Base-by-base conservation (phyloP, 1,139 yeast species). In the Candida sp. region DNA sequence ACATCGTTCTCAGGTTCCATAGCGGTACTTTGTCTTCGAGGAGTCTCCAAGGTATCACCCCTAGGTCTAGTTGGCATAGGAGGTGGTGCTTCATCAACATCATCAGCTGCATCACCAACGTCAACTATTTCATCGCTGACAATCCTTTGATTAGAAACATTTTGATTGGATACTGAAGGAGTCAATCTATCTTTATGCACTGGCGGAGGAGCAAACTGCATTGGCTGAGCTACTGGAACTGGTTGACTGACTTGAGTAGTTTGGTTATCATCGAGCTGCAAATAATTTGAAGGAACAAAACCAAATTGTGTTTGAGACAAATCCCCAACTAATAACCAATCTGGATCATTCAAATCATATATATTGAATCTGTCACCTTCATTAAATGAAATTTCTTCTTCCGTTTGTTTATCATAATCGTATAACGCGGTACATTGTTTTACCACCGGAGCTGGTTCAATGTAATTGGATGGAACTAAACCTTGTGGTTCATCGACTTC, bases 401-500 rank as follows among this genome's bases (percentile, higher is more conserved):
- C 96, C 0, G 97, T 90, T 64, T 93, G 98, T 53, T 85, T 84
- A 43, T 84, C 88, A 60, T 95, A 93, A 56, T 88, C 96, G 58
- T 83, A 93, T 45, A 91, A 66, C 0, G 97, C 96, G 11, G 67
- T 66, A 9, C 95, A 95, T 2, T 70, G 60, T 35, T 76, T 72
- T 25, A 72, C 55, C 4, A 61, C 59, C 1, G 74, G 71, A 5
- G 79, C 77, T 52, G 48, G 64, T 53, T 86, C 95, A 43, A 95
- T 84, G 61, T 93, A 95, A 55, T 87, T 91, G 45, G 86, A 81
- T 5, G 99, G 99, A 4, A 95, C 97, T 38, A 95, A 73, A 1
- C 99, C 99, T 5, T 75, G 75, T 1, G 98, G 98, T 63, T 93
- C 99, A 43, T 89, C 96, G 15, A 81, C 86, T 56, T 89, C 96